Base-by-base conservation (phyloP, 176 grass and related monocot species). In the Ananas comosus region DNA sequence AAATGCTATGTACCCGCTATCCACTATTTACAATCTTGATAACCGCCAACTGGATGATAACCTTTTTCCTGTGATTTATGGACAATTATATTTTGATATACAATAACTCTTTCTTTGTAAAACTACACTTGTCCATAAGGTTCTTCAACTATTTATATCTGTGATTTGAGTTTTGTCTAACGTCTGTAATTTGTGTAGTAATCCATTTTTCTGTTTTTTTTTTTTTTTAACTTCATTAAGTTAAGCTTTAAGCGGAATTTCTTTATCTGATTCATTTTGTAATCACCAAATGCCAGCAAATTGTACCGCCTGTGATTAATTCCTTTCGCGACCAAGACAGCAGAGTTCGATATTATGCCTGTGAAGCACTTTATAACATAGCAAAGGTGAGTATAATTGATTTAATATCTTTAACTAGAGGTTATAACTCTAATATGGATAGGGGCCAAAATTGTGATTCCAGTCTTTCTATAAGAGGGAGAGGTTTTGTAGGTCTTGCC, bases 311-410 rank as follows among this genome's bases (percentile, higher is more conserved):
- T 74, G 95, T 99, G 49, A 79, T 99, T 70, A 54, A 67, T 66
- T 84, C 90, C 27, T 99, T 99, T 75, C 2, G 14, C 19, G 95
- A 99, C 65, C 90, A 94, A 80, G 95, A 99, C 72, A 88, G 90
- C 57, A 99, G 90, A 85, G 95, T 99, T 75, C 89, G 95, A 53
- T 99, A 94, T 72, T 99, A 99, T 91, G 95, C 95, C 65, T 99
- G 95, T 82, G 95, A 99, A 91, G 95, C 95, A 64, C 68, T 99
- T 68, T 99, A 99, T 79, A 99, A 99, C 72, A 99, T 99, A 81
- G 95, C 95, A 80, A 99, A 99, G 95, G 95, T 88, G 13, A 19
- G 33, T 50, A 16, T 12, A 0, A 8, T 0, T 12, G 1, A 28
- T 51, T n/a, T 63, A 42, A 42, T 42, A 42, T 42, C 33, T 42